A percentile compares a stretch with the other conserved stretches of the same genome.
phyloP scores from a whole-genome alignment of 768 basidiomycete species.

The Panus rudis region DNA sequence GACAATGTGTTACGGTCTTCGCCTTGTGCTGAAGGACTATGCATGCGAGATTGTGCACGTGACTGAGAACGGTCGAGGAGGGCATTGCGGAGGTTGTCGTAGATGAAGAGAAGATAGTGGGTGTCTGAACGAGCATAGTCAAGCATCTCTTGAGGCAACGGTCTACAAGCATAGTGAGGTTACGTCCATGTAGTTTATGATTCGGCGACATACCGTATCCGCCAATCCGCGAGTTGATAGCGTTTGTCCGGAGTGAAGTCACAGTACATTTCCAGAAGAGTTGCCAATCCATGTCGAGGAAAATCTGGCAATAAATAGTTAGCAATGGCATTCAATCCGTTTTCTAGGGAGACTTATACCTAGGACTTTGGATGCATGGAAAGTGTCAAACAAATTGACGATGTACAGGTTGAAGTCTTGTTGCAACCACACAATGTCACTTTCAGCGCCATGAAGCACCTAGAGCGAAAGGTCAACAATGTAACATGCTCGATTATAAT shows the following conservation, averaged over 20 bases:
- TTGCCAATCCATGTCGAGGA: constrained; percentile 76
- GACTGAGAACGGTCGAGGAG: constrained; percentile 66
- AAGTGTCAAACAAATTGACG: constrained; percentile 96
- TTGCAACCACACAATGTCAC: constrained; percentile 94
- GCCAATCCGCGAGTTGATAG: constrained; percentile 97
- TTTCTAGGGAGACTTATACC: constrained; percentile 32
- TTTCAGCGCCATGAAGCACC: constrained; percentile 94
- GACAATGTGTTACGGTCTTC: constrained; percentile 13
- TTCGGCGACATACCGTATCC: constrained; percentile 63
- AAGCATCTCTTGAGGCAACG: constrained; percentile 83
- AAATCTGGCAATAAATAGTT: constrained; percentile 45
- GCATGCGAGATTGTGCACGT: constrained; percentile 32
- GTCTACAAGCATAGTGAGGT: constrained; percentile 31
- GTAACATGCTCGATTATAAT: background rate
- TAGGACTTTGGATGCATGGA: constrained; percentile 83
- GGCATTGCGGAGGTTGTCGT: constrained; percentile 83
- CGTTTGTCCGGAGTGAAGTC: constrained; percentile 90
- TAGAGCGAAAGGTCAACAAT: constrained; percentile 21
- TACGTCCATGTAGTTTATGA: background rate
- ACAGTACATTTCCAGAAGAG: constrained; percentile 82
- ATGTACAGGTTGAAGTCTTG: constrained; percentile 92
- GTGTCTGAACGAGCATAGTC: constrained; percentile 94
- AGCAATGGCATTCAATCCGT: background rate
- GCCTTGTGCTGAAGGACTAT: constrained; percentile 26
- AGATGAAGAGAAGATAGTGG: constrained; percentile 89